These are phyloP conservation scores for Metarhizium guizhouense DNA, from an alignment of 2,329 filamentous ascomycete genomes.

Conservation along the genomic window DNA sequence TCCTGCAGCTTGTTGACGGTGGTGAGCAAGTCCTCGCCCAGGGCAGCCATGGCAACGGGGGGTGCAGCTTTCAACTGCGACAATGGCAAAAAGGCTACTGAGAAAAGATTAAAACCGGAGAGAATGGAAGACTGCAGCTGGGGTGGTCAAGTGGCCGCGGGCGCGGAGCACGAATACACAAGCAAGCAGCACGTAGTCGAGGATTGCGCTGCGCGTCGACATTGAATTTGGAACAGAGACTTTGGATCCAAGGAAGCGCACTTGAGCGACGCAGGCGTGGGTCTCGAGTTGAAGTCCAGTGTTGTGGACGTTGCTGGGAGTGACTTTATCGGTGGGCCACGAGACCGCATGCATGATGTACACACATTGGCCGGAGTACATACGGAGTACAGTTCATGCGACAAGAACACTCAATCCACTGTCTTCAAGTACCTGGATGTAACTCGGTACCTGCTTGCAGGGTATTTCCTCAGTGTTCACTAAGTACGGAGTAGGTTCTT, in stretches of 20 bases:
- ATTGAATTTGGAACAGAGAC: neutral
- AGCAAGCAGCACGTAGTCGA: constrained; percentile 1
- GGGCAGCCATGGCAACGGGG: constrained; percentile 64
- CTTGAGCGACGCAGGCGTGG: neutral
- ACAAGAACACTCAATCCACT: too few relatives aligned
- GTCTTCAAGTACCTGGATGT: too few relatives aligned
- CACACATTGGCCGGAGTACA: too few relatives aligned
- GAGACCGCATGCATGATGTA: too few relatives aligned
- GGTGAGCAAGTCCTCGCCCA: constrained; percentile 89
- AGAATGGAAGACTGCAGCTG: neutral
- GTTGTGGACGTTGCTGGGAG: too few relatives aligned
- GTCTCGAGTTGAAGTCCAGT: neutral
- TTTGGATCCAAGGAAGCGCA: neutral
- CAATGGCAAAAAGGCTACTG: neutral
- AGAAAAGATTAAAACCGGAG: neutral
- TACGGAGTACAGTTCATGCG: too few relatives aligned
- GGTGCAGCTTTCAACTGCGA: constrained; percentile 2
- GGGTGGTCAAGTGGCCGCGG: neutral
- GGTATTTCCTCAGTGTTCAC: too few relatives aligned
- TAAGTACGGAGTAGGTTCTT: too few relatives aligned
- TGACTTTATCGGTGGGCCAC: too few relatives aligned
- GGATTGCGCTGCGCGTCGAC: constrained; percentile 7
- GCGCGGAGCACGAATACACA: neutral
- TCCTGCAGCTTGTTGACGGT: constrained; percentile 99
- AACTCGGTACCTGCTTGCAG: too few relatives aligned